Evolutionary conservation across 164 flowering plant genomes (phyloP).

Genomic region (Sedum album): DNA sequence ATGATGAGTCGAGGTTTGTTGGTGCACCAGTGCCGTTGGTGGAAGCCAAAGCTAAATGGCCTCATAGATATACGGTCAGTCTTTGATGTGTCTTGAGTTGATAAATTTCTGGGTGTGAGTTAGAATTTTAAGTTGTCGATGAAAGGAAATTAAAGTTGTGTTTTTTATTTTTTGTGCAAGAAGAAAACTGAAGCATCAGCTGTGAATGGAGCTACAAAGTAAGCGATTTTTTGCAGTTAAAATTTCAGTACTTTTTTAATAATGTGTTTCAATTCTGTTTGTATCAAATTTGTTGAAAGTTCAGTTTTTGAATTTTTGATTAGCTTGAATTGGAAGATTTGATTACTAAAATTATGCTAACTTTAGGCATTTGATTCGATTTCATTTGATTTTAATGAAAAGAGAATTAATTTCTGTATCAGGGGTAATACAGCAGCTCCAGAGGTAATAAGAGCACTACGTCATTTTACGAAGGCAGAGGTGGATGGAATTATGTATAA

Average conservation of each 20-base stretch:
- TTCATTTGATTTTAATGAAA: too few relatives aligned
- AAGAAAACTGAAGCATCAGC: not conserved
- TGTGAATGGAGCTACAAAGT: not conserved
- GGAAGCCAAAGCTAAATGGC: constrained; percentile 33
- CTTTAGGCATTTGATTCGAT: too few relatives aligned
- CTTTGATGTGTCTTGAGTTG: constrained; percentile 8
- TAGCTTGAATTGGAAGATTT: too few relatives aligned
- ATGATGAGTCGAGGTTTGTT: constrained; percentile 3
- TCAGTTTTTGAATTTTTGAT: too few relatives aligned
- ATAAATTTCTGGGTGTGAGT: not conserved
- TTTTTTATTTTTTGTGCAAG: not conserved
- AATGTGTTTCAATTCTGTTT: not conserved
- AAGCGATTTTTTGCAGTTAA: not conserved
- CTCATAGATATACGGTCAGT: constrained; percentile 18
- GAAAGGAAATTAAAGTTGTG: not conserved
- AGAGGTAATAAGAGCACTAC: constrained; percentile 18
- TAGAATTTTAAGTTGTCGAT: not conserved
- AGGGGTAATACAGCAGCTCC: constrained; percentile 13
- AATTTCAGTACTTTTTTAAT: too few relatives aligned
- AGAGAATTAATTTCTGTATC: not conserved
- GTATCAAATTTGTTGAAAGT: not conserved
- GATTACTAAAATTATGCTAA: too few relatives aligned
- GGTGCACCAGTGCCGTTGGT: constrained; percentile 21
- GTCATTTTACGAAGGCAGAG: constrained; percentile 27
- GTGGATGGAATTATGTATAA: constrained; percentile 21